These are phyloP conservation scores for Cyberlindnera mississippiensis DNA, from an alignment of 805 yeast species.

Conservation along the genomic window DNA sequence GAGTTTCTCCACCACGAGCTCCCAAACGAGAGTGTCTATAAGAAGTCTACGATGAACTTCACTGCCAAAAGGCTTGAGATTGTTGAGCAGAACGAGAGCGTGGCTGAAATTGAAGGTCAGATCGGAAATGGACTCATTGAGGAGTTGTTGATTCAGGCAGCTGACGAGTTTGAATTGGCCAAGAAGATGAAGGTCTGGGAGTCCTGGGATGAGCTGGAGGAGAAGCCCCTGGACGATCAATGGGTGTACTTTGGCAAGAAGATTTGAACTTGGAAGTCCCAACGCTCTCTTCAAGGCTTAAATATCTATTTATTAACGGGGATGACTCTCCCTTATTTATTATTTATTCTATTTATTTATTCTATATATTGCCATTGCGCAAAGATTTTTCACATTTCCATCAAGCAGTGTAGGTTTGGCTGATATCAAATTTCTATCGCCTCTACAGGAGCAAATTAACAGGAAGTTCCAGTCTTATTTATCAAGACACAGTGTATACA, in stretches of 20 bases:
- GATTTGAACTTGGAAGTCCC: slow-evolving; percentile 30
- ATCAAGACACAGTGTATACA: no score
- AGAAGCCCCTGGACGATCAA: slow-evolving; percentile 74
- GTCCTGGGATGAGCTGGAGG: slow-evolving; percentile 78
- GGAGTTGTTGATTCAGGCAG: slow-evolving; percentile 77
- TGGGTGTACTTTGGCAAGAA: slow-evolving; percentile 80
- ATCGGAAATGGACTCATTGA: slow-evolving; percentile 84
- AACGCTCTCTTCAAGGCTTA: background rate
- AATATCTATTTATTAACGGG: background rate
- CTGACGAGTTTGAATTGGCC: slow-evolving; percentile 70
- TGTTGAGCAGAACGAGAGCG: slow-evolving; percentile 59
- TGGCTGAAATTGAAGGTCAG: slow-evolving; percentile 62
- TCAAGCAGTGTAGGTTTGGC: no score
- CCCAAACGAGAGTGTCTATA: slow-evolving; percentile 72
- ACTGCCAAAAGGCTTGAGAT: slow-evolving; percentile 65
- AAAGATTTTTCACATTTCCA: no score
- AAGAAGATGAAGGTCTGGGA: slow-evolving; percentile 64
- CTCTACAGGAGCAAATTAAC: no score
- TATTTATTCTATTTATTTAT: slow-evolving; percentile 1
- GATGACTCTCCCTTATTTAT: background rate
- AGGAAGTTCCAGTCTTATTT: no score
- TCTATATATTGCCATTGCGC: no score
- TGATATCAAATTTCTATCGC: no score
- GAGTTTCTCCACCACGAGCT: slow-evolving; percentile 51
- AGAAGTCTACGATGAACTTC: slow-evolving; percentile 67